A percentile compares a stretch with the other conserved stretches of the same genome.
Conservation (phyloP, 805 yeast genomes). For the Deakozyma indianensis region DNA sequence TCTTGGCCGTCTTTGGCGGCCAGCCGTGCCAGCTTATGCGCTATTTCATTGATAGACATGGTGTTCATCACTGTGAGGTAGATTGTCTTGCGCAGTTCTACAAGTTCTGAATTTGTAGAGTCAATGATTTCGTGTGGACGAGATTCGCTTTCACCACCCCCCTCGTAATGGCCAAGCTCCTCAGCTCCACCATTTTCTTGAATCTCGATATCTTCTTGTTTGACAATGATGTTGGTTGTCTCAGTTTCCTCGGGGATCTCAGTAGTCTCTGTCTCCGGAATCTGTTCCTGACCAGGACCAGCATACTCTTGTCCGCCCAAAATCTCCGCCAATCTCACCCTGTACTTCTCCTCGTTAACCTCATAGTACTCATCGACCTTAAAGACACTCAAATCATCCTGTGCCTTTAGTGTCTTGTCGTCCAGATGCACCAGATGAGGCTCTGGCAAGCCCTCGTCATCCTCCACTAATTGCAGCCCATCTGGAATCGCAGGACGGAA, state of each 20-base stretch:
- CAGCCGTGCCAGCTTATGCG: constrained; percentile 55
- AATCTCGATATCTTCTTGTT: constrained; percentile 10
- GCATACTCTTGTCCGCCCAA: constrained; percentile 23
- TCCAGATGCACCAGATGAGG: constrained; percentile 43
- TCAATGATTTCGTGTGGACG: constrained; percentile 31
- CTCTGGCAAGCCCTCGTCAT: constrained; percentile 46
- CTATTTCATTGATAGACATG: constrained; percentile 84
- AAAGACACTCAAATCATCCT: constrained; percentile 36
- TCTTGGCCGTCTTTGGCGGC: constrained; percentile 26
- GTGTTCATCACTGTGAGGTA: constrained; percentile 80
- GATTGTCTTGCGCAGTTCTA: constrained; percentile 58
- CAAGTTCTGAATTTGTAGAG: constrained; percentile 49
- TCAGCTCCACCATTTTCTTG: constrained; percentile 9
- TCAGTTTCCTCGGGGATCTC: constrained; percentile 14
- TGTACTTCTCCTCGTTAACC: constrained; percentile 35
- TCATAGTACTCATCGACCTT: constrained; percentile 36
- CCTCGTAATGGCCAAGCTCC: constrained; percentile 6
- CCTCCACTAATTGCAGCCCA: constrained; percentile 29
- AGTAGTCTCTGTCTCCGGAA: constrained; percentile 9
- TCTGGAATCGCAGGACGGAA: constrained; percentile 1
- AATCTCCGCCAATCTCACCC: constrained; percentile 28
- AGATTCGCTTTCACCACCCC: constrained; percentile 1
- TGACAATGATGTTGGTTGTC: constrained; percentile 13
- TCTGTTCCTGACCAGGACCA: constrained; percentile 4
- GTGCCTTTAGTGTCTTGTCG: constrained; percentile 30